Conservation (phyloP, 306 rosid genomes). For the Prunus mongolica region DNA sequence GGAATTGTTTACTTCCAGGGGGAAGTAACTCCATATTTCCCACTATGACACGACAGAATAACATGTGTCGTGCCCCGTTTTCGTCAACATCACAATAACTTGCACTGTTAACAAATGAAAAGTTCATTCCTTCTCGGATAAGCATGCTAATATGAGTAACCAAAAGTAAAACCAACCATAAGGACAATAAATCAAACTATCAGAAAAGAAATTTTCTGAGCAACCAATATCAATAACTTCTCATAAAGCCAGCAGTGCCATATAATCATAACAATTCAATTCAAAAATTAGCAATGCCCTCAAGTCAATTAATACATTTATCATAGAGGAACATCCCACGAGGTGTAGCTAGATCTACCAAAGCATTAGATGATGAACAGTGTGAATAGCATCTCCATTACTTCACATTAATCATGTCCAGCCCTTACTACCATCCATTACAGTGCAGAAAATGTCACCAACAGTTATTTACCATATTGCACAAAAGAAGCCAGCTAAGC, state of each 20-base stretch:
- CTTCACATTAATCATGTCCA: neutral
- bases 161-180: neutral
- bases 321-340: neutral
- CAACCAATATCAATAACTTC: neutral
- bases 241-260: neutral
- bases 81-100: conserved; percentile 77
- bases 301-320: neutral
- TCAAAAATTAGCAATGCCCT: neutral
- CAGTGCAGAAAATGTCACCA: neutral
- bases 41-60: conserved; percentile 77
- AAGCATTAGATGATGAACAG: neutral
- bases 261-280: neutral
- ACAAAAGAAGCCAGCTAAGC: neutral
- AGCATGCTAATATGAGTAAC: neutral
- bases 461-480: neutral
- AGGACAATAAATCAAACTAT: neutral
- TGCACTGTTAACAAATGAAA: conserved; percentile 59
- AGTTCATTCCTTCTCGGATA: conserved; percentile 30
- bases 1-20: conserved; percentile 59
- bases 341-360: neutral
- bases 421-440: neutral
- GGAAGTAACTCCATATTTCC: conserved; percentile 69
- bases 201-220: neutral
- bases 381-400: neutral
- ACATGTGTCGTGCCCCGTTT: conserved; percentile 62